Conservation (phyloP, 805 yeast species). For the Scheffersomyces ergatensis region DNA sequence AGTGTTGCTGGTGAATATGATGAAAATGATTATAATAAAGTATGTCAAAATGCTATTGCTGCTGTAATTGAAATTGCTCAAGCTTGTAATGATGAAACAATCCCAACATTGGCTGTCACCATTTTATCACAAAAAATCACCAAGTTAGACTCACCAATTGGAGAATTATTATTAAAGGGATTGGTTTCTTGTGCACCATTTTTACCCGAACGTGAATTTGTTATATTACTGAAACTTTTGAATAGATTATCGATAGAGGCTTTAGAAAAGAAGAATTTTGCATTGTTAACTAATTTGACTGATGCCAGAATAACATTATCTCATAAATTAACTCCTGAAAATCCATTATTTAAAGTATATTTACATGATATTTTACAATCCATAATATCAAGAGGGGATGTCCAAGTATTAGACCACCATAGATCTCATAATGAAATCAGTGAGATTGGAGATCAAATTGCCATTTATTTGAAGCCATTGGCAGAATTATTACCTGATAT, state of each 20-base stretch:
- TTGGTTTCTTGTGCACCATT: constrained; percentile 60
- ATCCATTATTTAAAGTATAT: constrained; percentile 50
- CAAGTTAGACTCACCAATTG: constrained; percentile 48
- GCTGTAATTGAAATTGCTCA: constrained; percentile 67
- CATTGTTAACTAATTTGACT: constrained; percentile 38
- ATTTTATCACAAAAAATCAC: constrained; percentile 75
- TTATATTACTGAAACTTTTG: constrained; percentile 57
- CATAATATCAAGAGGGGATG: constrained; percentile 78
- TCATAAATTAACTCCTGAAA: constrained; percentile 29
- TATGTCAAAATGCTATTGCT: constrained; percentile 66
- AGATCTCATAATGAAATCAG: constrained; percentile 73
- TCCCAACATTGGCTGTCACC: constrained; percentile 75
- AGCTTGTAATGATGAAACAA: constrained; percentile 65
- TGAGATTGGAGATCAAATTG: constrained; percentile 67
- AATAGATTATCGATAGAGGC: constrained; percentile 49
- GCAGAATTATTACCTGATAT: constrained; percentile 69
- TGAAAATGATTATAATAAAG: constrained; percentile 30
- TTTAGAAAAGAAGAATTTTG: constrained; percentile 35
- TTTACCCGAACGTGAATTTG: constrained; percentile 65
- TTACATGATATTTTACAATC: constrained; percentile 64
- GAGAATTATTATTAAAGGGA: constrained; percentile 56
- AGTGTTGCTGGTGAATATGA: constrained; percentile 14
- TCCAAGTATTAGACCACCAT: constrained; percentile 70
- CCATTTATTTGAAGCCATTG: constrained; percentile 64
- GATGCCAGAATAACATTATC: constrained; percentile 51